These are phyloP conservation scores for Oryza meyeriana DNA, from an alignment of 176 grass and related monocot species.

Conservation along the genomic window DNA sequence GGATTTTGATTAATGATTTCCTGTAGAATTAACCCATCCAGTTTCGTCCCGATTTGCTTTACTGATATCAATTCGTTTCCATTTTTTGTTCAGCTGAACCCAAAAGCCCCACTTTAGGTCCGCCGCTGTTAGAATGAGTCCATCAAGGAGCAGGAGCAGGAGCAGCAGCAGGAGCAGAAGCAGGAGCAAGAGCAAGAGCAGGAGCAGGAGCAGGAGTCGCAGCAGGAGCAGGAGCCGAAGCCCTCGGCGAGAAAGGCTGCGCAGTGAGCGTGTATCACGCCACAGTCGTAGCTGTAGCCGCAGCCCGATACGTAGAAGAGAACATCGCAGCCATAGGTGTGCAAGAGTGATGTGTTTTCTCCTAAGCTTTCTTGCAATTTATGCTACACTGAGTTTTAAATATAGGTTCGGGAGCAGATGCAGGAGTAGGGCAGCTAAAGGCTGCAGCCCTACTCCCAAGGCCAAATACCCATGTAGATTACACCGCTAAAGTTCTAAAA, in stretches of 20 bases:
- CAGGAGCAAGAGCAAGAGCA: slow-evolving; percentile 25
- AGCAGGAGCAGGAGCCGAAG: slow-evolving; percentile 46
- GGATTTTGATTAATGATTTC: background rate
- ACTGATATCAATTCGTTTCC: background rate
- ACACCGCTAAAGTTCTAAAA: background rate
- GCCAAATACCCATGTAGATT: background rate
- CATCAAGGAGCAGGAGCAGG: slow-evolving; percentile 16
- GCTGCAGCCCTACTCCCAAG: background rate
- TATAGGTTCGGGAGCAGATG: background rate
- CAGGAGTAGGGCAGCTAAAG: background rate
- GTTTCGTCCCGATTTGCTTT: background rate
- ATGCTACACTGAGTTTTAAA: background rate
- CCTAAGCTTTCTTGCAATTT: background rate
- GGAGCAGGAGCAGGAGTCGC: slow-evolving; percentile 26
- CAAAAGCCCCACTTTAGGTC: background rate
- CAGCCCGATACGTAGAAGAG: slow-evolving; percentile 33
- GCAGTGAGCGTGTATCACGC: slow-evolving; percentile 33
- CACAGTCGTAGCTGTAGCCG: slow-evolving; percentile 38
- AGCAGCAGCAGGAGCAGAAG: background rate
- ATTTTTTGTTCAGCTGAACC: background rate
- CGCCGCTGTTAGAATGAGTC: slow-evolving; percentile 28
- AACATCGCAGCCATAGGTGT: slow-evolving; percentile 32
- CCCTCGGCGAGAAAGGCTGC: slow-evolving; percentile 32
- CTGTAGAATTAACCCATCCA: background rate
- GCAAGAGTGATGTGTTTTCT: background rate